Percentiles rank a stretch among this genome's conserved stretches.
Evolutionary conservation across 805 yeast genomes (phyloP).

Genomic region (Sungouiella blattae): DNA sequence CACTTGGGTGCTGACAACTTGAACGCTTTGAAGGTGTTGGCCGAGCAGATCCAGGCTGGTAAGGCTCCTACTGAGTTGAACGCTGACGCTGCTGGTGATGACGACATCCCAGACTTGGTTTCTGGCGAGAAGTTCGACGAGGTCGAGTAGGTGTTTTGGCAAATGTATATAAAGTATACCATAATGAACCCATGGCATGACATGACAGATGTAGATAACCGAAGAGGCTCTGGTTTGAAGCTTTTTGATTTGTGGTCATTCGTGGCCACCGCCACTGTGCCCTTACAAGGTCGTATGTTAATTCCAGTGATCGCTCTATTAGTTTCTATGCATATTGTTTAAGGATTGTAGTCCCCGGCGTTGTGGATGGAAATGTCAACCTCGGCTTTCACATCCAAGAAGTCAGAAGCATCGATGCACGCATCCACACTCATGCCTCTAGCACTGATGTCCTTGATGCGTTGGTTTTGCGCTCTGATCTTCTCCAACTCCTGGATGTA

Average conservation of each 20-base stretch:
- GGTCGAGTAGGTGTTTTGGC: slow-evolving; percentile 39
- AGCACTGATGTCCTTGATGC: slow-evolving; percentile 38
- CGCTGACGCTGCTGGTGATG: slow-evolving; percentile 46
- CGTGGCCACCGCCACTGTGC: too few relatives aligned
- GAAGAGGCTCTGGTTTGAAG: too few relatives aligned
- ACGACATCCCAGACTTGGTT: slow-evolving; percentile 74
- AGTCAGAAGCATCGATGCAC: slow-evolving; percentile 39
- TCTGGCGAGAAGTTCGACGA: slow-evolving; percentile 86
- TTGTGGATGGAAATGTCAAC: slow-evolving; percentile 56
- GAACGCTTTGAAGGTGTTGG: slow-evolving; percentile 82
- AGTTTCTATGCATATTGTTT: neutral
- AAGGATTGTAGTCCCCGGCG: slow-evolving; percentile 46
- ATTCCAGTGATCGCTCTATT: too few relatives aligned
- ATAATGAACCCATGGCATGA: too few relatives aligned
- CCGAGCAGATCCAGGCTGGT: slow-evolving; percentile 77
- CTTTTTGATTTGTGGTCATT: too few relatives aligned
- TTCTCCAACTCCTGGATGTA: slow-evolving; percentile 79
- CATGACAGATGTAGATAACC: too few relatives aligned
- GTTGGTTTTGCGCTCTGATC: slow-evolving; percentile 74
- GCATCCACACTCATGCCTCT: slow-evolving; percentile 42
- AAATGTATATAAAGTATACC: slow-evolving; percentile 4
- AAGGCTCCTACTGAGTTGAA: slow-evolving; percentile 46
- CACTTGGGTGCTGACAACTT: slow-evolving; percentile 96
- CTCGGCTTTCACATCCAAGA: slow-evolving; percentile 76
- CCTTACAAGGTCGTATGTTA: too few relatives aligned